Conservation (phyloP, 257 asterid genomes). For the Nemophila menziesii region DNA sequence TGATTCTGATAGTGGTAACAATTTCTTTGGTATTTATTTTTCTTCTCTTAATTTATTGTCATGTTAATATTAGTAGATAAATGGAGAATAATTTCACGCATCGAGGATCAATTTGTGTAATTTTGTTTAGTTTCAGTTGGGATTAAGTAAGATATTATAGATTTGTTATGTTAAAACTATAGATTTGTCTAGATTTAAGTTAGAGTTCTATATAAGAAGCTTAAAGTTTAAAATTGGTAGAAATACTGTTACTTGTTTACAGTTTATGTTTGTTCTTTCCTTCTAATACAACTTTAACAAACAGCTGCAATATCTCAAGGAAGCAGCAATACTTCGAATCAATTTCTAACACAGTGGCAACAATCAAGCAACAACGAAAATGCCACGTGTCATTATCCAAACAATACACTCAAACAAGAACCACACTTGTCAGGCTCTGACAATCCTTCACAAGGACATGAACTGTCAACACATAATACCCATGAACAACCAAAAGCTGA, state of each 20-base stretch:
- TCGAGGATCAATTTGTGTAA: not conserved
- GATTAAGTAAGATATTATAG: too few species aligned
- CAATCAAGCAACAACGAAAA: slow-evolving; percentile 40
- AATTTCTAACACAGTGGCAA: slow-evolving; percentile 49
- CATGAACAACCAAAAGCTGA: slow-evolving; percentile 27
- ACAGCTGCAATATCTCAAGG: slow-evolving; percentile 40
- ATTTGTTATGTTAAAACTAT: too few species aligned
- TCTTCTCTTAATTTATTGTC: not conserved
- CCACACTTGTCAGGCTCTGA: slow-evolving; percentile 36
- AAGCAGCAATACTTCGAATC: slow-evolving; percentile 30
- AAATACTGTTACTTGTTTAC: not conserved
- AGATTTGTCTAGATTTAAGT: too few species aligned
- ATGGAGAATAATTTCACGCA: not conserved
- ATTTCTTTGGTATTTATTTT: not conserved
- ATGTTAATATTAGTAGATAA: not conserved
- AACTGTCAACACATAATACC: too few species aligned
- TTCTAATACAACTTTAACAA: slow-evolving; percentile 1
- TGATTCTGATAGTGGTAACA: slow-evolving; percentile 38
- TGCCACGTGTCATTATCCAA: slow-evolving; percentile 23
- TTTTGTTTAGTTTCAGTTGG: too few species aligned
- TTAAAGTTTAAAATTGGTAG: too few species aligned
- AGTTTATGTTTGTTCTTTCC: not conserved
- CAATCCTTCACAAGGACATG: slow-evolving; percentile 31
- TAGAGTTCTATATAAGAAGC: too few species aligned
- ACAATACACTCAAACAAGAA: slow-evolving; percentile 28